These are phyloP conservation scores for Pythium chondricola DNA, from an alignment of 352 stramenopile species.

Conservation along the genomic window DNA sequence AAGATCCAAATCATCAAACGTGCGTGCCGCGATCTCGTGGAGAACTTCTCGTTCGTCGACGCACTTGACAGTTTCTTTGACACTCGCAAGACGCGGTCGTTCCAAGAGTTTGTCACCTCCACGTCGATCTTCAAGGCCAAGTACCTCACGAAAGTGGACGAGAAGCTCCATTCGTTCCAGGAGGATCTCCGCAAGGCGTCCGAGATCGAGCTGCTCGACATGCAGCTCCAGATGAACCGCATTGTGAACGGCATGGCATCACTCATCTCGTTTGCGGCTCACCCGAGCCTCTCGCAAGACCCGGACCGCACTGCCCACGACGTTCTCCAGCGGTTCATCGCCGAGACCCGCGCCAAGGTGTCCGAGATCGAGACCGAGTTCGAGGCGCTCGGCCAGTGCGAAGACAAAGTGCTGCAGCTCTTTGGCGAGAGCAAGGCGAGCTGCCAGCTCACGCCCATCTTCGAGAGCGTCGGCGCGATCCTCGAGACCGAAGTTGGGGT, in stretches of 20 bases:
- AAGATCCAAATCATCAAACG: constrained; percentile 55
- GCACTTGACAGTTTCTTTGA: constrained; percentile 55
- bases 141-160: constrained; percentile 35
- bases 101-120: constrained; percentile 26
- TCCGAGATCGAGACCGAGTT: constrained; percentile 53
- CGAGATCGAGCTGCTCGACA: constrained; percentile 46
- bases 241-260: constrained; percentile 36
- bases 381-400: constrained; percentile 52
- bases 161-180: constrained; percentile 50
- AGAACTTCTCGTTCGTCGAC: constrained; percentile 62
- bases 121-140: constrained; percentile 26
- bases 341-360: constrained; percentile 27
- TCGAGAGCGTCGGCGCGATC: constrained; percentile 29
- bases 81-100: constrained; percentile 23
- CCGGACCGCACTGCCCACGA: constrained; percentile 34
- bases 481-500: constrained; percentile 13
- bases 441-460: constrained; percentile 48
- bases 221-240: constrained; percentile 60
- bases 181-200: constrained; percentile 47
- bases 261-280: constrained; percentile 44
- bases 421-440: constrained; percentile 68
- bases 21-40: constrained; percentile 54
- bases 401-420: constrained; percentile 50
- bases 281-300: constrained; percentile 21
- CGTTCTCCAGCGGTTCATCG: constrained; percentile 44